Conservation (phyloP, 2,329 filamentous ascomycete genomes). For the Lasiodiplodia sp. region DNA sequence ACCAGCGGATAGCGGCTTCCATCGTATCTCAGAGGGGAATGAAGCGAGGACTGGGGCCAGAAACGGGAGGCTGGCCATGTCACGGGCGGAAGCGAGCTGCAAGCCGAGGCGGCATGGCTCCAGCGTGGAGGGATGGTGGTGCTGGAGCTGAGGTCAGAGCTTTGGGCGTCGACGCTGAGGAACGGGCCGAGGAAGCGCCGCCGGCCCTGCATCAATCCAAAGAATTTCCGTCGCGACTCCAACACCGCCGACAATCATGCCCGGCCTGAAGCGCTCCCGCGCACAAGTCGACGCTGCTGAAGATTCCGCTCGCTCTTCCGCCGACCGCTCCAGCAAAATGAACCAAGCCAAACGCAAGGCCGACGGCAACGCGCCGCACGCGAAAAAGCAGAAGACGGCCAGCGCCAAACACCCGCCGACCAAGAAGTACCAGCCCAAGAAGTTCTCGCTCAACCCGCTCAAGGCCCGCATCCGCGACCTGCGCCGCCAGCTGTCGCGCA, state of each 20-base stretch:
- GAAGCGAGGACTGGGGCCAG: background rate
- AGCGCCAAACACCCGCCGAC: conserved; percentile 40
- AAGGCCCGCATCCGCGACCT: conserved; percentile 77
- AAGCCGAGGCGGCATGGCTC: background rate
- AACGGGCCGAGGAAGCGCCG: conserved; percentile 4
- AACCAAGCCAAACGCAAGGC: conserved; percentile 22
- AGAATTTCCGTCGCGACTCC: conserved; percentile 20
- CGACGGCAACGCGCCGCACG: conserved; percentile 15
- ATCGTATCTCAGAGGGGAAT: conserved; percentile 45
- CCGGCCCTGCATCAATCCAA: conserved; percentile 17
- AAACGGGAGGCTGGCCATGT: conserved; percentile 14
- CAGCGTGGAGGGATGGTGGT: background rate
- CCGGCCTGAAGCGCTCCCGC: conserved; percentile 23
- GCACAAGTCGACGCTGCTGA: conserved; percentile 1
- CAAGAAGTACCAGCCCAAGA: conserved; percentile 30
- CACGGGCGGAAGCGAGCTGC: conserved; percentile 20
- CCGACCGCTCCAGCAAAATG: background rate
- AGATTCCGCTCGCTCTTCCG: background rate
- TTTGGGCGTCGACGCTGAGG: conserved; percentile 10
- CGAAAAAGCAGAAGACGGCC: conserved; percentile 33
- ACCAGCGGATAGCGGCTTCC: conserved; percentile 71
- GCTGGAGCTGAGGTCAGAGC: background rate
- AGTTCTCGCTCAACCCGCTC: conserved; percentile 61
- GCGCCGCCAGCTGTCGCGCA: conserved; percentile 68
- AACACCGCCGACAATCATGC: conserved; percentile 11